phyloP scores from a whole-genome alignment of 495 filamentous ascomycete species.

The Saxophila tyrrhenica region DNA sequence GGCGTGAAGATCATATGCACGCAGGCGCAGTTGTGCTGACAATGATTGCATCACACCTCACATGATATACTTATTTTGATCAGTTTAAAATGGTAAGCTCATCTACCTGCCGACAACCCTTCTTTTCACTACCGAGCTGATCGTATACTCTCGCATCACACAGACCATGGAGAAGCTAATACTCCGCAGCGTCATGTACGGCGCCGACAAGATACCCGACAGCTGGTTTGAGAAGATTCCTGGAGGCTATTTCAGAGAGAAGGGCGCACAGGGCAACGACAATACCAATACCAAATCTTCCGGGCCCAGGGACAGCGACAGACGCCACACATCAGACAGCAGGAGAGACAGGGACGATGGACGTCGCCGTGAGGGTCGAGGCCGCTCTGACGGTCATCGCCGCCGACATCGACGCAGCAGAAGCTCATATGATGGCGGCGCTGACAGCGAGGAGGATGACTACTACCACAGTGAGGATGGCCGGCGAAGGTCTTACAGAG shows the following conservation, averaged over 20 bases:
- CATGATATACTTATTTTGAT: not conserved
- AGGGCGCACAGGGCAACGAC: constrained; percentile 1
- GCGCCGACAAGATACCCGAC: constrained; percentile 30
- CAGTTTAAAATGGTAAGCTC: not conserved
- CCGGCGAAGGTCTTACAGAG: constrained; percentile 5
- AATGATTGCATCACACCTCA: not conserved
- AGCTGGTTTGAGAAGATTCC: constrained; percentile 26
- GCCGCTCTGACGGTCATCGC: not conserved
- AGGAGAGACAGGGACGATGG: not conserved
- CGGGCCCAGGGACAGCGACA: not conserved
- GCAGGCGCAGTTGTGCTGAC: not conserved
- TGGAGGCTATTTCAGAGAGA: constrained; percentile 27
- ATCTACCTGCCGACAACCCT: not conserved
- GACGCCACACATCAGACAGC: constrained; percentile 4
- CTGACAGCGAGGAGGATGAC: constrained; percentile 5
- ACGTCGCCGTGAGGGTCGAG: not conserved
- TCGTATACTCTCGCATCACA: not conserved
- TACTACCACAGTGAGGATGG: constrained; percentile 12
- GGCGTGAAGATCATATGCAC: not conserved
- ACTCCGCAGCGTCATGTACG: constrained; percentile 20
- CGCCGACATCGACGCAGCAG: not conserved
- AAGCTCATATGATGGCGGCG: constrained; percentile 13
- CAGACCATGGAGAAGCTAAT: constrained; percentile 19
- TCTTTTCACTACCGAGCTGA: not conserved
- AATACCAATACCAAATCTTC: not conserved